phyloP scores from a whole-genome alignment of 495 filamentous ascomycete species.

The Aspergillus kassunensis region DNA sequence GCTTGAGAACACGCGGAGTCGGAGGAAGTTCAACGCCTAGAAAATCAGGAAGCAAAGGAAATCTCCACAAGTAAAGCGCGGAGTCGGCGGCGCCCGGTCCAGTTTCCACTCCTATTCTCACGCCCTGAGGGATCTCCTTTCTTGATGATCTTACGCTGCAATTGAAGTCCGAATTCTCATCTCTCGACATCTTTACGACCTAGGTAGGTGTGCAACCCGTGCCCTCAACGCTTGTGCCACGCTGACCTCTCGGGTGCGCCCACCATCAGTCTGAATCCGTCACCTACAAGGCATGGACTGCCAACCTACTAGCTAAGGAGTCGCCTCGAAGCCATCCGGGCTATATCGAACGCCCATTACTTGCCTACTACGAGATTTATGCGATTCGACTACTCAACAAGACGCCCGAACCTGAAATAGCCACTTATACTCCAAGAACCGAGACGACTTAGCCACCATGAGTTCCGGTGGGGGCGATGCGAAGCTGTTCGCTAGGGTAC shows the following conservation, averaged over 20 bases:
- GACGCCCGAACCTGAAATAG: no score
- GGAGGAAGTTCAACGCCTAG: background rate
- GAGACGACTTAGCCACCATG: constrained; percentile 47
- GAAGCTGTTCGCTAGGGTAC: constrained; percentile 98
- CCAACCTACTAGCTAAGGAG: constrained; percentile 20
- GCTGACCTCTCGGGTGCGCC: constrained; percentile 6
- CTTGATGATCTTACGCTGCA: background rate
- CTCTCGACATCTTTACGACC: background rate
- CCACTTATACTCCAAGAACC: constrained; percentile 2
- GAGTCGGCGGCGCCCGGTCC: constrained; percentile 24
- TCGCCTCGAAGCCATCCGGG: constrained; percentile 12
- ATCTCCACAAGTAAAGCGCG: constrained; percentile 20
- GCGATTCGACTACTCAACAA: constrained; percentile 19
- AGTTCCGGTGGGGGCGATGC: constrained; percentile 86
- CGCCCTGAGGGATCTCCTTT: no score
- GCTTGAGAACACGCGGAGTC: background rate
- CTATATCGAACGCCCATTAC: constrained; percentile 6
- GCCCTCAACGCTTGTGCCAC: background rate
- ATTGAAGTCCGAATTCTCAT: background rate
- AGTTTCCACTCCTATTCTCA: constrained; percentile 11
- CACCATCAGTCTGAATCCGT: constrained; percentile 19
- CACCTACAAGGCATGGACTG: constrained; percentile 21
- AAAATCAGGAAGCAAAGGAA: constrained; percentile 12
- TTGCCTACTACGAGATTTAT: constrained; percentile 12
- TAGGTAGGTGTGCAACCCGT: background rate